phyloP scores from a whole-genome alignment of 176 grass and related monocot genomes.

The Hsuehochloa calcarea region DNA sequence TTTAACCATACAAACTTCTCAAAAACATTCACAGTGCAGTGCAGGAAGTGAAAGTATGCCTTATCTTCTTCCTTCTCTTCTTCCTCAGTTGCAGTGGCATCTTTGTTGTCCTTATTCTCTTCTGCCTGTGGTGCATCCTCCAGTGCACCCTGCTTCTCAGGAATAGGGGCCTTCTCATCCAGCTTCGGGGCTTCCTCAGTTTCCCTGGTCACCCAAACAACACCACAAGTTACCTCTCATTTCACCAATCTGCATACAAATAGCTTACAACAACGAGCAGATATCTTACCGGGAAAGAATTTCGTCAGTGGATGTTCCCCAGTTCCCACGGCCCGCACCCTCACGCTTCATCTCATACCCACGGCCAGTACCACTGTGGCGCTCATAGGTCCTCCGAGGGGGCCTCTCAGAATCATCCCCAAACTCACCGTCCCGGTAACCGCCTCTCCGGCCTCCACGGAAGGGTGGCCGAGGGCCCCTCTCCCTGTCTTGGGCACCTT shows the following conservation, averaged over 20 bases:
- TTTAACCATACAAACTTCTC: neutral
- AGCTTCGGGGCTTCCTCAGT: slow-evolving; percentile 50
- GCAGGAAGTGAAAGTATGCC: slow-evolving; percentile 21
- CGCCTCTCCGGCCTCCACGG: slow-evolving; percentile 54
- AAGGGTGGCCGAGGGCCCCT: slow-evolving; percentile 48
- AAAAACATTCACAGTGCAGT: neutral
- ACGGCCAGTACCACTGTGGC: slow-evolving; percentile 76
- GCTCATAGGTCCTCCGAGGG: slow-evolving; percentile 63
- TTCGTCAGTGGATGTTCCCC: slow-evolving; percentile 80
- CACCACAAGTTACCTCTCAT: neutral
- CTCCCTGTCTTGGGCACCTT: slow-evolving; percentile 50
- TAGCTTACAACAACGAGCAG: neutral
- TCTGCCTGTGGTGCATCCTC: slow-evolving; percentile 40
- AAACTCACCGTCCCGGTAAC: slow-evolving; percentile 50
- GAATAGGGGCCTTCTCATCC: slow-evolving; percentile 53
- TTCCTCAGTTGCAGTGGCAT: slow-evolving; percentile 43
- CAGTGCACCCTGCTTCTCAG: slow-evolving; percentile 58
- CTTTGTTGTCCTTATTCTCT: slow-evolving; percentile 57
- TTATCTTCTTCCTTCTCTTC: slow-evolving; percentile 91
- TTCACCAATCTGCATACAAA: neutral
- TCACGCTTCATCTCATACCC: slow-evolving; percentile 79
- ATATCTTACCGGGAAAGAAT: slow-evolving; percentile 44
- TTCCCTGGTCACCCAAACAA: slow-evolving; percentile 61
- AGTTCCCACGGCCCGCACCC: slow-evolving; percentile 83
- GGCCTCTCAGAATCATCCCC: slow-evolving; percentile 58